These are phyloP conservation scores for Calycina herbarum DNA, from an alignment of 2,329 filamentous ascomycete genomes.

Conservation along the genomic window DNA sequence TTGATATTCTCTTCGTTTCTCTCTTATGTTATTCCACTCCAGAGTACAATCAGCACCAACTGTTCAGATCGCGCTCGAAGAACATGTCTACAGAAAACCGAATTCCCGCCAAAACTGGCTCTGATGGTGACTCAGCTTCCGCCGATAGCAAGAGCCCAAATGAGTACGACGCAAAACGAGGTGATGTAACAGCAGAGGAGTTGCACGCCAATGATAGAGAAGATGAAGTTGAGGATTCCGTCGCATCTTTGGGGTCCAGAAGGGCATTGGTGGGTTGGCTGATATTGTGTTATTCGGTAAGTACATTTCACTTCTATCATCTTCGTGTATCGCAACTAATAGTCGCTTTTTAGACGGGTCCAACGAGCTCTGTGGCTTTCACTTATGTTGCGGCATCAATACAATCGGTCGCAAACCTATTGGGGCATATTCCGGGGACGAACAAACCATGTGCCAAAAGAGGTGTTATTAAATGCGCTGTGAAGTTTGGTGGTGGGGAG, in stretches of 20 bases:
- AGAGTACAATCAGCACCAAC: background rate
- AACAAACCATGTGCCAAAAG: slow-evolving; percentile 11
- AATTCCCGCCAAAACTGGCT: background rate
- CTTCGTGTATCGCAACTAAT: background rate
- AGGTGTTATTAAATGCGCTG: slow-evolving; percentile 13
- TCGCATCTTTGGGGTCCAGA: slow-evolving; percentile 8
- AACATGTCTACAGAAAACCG: background rate
- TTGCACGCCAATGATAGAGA: background rate
- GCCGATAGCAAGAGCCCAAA: background rate
- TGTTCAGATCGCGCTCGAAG: background rate
- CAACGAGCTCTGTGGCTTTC: slow-evolving; percentile 9
- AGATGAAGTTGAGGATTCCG: background rate
- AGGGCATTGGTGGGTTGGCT: slow-evolving; percentile 11
- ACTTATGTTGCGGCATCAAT: slow-evolving; percentile 11
- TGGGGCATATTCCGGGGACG: slow-evolving; percentile 11
- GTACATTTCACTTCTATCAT: background rate
- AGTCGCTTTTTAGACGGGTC: slow-evolving; percentile 5
- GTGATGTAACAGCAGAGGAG: background rate
- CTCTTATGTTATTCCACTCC: background rate
- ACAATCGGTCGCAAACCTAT: slow-evolving; percentile 7
- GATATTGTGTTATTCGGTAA: slow-evolving; percentile 10
- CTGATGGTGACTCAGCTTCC: background rate
- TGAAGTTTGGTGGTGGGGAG: slow-evolving; percentile 11
- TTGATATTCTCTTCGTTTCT: background rate
- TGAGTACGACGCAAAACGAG: background rate